Evolutionary conservation across 768 basidiomycete genomes (phyloP), one percentile per base, ranked within the genome.

Genomic region (Pilatotrama ljubarskyi): DNA sequence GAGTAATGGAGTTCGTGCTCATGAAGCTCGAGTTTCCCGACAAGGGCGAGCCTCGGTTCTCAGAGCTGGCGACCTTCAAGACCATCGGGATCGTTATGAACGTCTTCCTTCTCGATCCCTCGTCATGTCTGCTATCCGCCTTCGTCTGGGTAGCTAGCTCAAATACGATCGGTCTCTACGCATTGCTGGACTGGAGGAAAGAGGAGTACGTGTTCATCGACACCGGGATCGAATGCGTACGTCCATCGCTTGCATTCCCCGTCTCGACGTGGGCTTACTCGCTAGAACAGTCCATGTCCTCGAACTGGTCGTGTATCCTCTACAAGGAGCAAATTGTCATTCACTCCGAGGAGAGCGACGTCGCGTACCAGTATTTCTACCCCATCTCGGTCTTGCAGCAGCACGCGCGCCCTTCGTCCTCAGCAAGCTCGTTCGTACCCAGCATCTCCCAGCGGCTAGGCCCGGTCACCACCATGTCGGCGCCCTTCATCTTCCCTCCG

Each of bases 221-320:
- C 70, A 90, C 88, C 1, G 84, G 84, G 13, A 85, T 90, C 14
- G 80, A 84, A 74, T 88, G 87, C 67, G 88, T 90, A 67, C 74
- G 87, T 82, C 9, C 8, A 48, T 38, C 44, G 26, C n/a, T 18
- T 51, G n/a, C 18, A 5, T 60, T 52, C 11, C 25, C 44, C 53
- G 55, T 44, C 24, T 18, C 29, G 20, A 29, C 18, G 51, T 20
- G 36, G 58, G 24, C 20, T 63, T 14, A 37, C 29, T 17, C 18
- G 41, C 18, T 47, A 40, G 3, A 55, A 20, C 60, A 89, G 88
- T 78, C 82, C 13, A 76, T 79, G 68, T 86, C 85, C 18, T 85
- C 87, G 10, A 90, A 89, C 58, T 90, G 88, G 88, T 88, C 87
- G 22, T 90, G 88, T 66, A 89, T 89, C 47, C 71, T 89, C 10